Percentiles rank a stretch among this genome's conserved stretches.
Conservation (phyloP, 108 stramenopile species). For the Cyclotella distinguenda region DNA sequence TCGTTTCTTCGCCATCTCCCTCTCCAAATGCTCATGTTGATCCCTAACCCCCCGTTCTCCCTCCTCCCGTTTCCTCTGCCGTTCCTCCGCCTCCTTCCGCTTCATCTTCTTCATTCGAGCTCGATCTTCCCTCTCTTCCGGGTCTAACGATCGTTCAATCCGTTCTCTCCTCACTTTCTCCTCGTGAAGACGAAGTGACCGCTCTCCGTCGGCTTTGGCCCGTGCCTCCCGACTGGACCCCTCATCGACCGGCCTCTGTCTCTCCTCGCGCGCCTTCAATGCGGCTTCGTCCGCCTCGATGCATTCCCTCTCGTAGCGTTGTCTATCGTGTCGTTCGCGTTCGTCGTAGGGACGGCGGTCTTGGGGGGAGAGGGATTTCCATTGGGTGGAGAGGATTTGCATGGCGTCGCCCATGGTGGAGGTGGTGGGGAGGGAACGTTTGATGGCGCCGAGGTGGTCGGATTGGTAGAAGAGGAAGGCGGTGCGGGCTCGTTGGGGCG, state of each 20-base stretch:
- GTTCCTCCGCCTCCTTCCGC: slow-evolving; percentile 59
- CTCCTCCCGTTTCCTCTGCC: slow-evolving; percentile 53
- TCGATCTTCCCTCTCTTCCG: slow-evolving; percentile 57
- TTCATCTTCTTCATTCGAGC: slow-evolving; percentile 49
- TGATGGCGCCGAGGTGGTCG: slow-evolving; percentile 63
- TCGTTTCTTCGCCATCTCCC: slow-evolving; percentile 69
- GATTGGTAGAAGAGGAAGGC: slow-evolving; percentile 82
- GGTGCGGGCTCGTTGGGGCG: slow-evolving; percentile 71
- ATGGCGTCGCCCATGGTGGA: slow-evolving; percentile 81
- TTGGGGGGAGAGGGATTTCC: slow-evolving; percentile 59
- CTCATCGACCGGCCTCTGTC: slow-evolving; percentile 54
- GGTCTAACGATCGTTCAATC: slow-evolving; percentile 36
- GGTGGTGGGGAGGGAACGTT: slow-evolving; percentile 51
- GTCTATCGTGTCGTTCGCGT: slow-evolving; percentile 64
- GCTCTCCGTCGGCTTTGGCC: slow-evolving; percentile 22
- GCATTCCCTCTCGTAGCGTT: slow-evolving; percentile 71
- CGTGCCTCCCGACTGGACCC: too few relatives aligned
- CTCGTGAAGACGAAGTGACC: too few relatives aligned
- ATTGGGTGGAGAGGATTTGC: slow-evolving; percentile 73
- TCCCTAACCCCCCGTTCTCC: slow-evolving; percentile 62
- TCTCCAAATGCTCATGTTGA: slow-evolving; percentile 72
- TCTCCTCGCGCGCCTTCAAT: slow-evolving; percentile 52
- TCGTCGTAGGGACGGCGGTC: slow-evolving; percentile 53
- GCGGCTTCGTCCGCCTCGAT: slow-evolving; percentile 68
- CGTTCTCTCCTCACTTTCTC: slow-evolving; percentile 50